Percentiles rank a stretch among this genome's conserved stretches.
Evolutionary conservation across 1,284 basidiomycete species (phyloP).

Genomic region (Peniophora sp.): DNA sequence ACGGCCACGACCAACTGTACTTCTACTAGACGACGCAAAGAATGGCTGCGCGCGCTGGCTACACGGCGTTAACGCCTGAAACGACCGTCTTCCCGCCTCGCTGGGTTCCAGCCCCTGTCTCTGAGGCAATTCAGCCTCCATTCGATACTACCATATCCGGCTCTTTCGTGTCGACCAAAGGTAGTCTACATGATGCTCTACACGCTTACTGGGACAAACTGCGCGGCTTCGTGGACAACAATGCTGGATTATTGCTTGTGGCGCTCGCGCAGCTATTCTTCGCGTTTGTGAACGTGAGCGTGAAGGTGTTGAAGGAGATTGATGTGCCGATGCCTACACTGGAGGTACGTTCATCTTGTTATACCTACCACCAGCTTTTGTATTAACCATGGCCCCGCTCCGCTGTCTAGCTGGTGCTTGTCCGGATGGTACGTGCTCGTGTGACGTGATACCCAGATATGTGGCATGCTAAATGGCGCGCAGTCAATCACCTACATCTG

Average conservation of each 20-base stretch:
- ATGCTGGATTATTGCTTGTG: conserved; percentile 57
- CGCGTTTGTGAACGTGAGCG: conserved; percentile 50
- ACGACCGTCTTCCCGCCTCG: not conserved
- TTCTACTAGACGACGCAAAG: not conserved
- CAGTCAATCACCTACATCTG: conserved; percentile 37
- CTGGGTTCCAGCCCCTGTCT: conserved; percentile 1
- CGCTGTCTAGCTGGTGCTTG: conserved; percentile 30
- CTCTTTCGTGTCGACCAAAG: no score
- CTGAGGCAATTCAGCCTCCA: not conserved
- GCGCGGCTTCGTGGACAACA: conserved; percentile 23
- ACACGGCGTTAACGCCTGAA: conserved; percentile 5
- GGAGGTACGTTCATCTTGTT: conserved; percentile 30
- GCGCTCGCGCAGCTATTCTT: conserved; percentile 55
- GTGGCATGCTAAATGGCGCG: not conserved
- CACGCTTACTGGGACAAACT: not conserved
- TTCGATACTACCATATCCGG: not conserved
- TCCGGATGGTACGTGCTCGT: conserved; percentile 38
- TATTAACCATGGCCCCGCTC: not conserved
- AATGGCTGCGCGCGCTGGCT: not conserved
- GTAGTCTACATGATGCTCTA: not conserved
- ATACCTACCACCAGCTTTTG: not conserved
- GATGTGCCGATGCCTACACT: conserved; percentile 51
- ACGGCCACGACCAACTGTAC: not conserved
- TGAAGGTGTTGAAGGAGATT: conserved; percentile 52
- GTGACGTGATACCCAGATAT: not conserved